Evolutionary conservation across 371 early-diverging fungal genomes (phyloP).

Genomic region (Mortierella sp.): DNA sequence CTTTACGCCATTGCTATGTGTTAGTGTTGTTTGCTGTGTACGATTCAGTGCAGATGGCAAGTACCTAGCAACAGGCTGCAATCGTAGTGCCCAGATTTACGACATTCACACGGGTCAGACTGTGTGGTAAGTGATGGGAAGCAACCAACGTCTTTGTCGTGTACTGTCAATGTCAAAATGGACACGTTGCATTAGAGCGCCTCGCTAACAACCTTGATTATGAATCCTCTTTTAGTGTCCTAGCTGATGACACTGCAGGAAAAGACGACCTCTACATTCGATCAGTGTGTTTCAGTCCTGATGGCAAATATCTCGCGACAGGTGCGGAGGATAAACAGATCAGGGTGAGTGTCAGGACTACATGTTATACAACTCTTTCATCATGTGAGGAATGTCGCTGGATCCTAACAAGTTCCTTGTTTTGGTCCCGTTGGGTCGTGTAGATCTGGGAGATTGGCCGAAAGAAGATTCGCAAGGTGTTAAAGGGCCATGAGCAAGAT

Average conservation of each 20-base stretch:
- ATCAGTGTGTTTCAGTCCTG: constrained; percentile 96
- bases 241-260: constrained; percentile 80
- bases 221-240: constrained; percentile 60
- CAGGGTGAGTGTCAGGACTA: constrained; percentile 61
- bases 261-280: constrained; percentile 94
- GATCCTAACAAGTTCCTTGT: too few species aligned
- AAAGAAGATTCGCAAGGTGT: constrained; percentile 72
- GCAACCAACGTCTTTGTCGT: too few species aligned
- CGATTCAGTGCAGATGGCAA: constrained; percentile 94
- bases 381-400: too few species aligned
- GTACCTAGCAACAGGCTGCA: constrained; percentile 95
- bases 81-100: constrained; percentile 90
- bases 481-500: constrained; percentile 95
- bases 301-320: constrained; percentile 91
- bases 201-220: too few species aligned
- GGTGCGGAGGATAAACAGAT: constrained; percentile 98
- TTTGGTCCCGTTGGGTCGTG: neutral
- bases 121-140: constrained; percentile 65
- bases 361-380: too few species aligned
- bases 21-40: constrained; percentile 96
- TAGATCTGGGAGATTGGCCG: constrained; percentile 85
- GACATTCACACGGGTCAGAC: constrained; percentile 80
- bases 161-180: too few species aligned
- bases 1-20: neutral
- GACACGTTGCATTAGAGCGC: too few species aligned